Conservation (phyloP, 2,329 filamentous ascomycete species). For the Ceratocystis variospora region DNA sequence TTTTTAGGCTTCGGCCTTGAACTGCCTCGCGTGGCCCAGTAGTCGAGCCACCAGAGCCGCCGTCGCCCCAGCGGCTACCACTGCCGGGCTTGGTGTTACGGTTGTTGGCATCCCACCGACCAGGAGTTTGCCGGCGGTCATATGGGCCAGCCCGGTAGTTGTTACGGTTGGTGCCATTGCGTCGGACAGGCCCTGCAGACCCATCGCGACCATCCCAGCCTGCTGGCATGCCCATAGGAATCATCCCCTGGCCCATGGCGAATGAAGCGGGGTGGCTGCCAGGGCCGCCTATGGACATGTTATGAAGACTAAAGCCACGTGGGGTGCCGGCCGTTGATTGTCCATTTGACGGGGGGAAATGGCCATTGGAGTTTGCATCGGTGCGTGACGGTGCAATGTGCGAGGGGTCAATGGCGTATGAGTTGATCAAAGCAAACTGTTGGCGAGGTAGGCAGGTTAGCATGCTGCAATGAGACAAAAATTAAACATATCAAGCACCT, state of each 20-base stretch:
- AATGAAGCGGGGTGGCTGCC: slow-evolving; percentile 46
- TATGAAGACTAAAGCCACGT: slow-evolving; percentile 76
- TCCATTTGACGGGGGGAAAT: slow-evolving; percentile 71
- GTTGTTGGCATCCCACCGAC: slow-evolving; percentile 34
- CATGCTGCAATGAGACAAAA: too few species aligned
- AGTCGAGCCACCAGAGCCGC: slow-evolving; percentile 56
- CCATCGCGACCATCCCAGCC: slow-evolving; percentile 47
- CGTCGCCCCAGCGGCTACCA: slow-evolving; percentile 54
- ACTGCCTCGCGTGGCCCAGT: slow-evolving; percentile 84
- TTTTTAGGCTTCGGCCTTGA: slow-evolving; percentile 83
- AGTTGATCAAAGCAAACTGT: slow-evolving; percentile 79
- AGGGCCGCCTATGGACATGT: slow-evolving; percentile 48
- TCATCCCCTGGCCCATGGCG: slow-evolving; percentile 35
- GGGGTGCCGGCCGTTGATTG: slow-evolving; percentile 72
- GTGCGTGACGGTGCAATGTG: slow-evolving; percentile 89
- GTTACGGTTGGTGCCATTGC: slow-evolving; percentile 31
- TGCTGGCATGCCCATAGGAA: slow-evolving; percentile 42
- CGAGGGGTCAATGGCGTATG: slow-evolving; percentile 84
- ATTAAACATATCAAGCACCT: not conserved
- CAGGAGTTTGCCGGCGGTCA: slow-evolving; percentile 49
- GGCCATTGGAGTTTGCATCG: slow-evolving; percentile 88
- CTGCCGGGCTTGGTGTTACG: slow-evolving; percentile 37
- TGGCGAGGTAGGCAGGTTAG: slow-evolving; percentile 11
- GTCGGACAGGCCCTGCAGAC: slow-evolving; percentile 48
- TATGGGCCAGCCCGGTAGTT: slow-evolving; percentile 58